A percentile compares a stretch with the other conserved stretches of the same genome.
Evolutionary conservation across 2,329 filamentous ascomycete species (phyloP).

Genomic region (Talaromyces sp.): DNA sequence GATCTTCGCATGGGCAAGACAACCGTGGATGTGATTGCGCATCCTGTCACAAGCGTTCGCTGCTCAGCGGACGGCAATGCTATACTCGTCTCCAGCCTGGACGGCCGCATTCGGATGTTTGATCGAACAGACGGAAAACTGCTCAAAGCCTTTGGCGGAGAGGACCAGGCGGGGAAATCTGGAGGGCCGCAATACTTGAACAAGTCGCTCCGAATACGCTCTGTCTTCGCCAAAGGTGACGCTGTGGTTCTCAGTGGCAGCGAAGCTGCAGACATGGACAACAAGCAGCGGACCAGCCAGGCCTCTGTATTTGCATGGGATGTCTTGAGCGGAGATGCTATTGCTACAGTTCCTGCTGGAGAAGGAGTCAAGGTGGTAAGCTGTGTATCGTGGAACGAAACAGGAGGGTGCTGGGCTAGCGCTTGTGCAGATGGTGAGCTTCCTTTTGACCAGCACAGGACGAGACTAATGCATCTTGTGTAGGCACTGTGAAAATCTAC

Average conservation of each 20-base stretch:
- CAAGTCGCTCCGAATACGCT: slow-evolving; percentile 67
- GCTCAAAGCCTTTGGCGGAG: slow-evolving; percentile 64
- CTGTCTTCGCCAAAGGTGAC: slow-evolving; percentile 69
- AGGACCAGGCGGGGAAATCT: slow-evolving; percentile 34
- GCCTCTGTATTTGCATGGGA: slow-evolving; percentile 65
- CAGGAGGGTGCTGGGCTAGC: slow-evolving; percentile 33
- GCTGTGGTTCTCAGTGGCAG: slow-evolving; percentile 75
- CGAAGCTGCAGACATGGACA: slow-evolving; percentile 47
- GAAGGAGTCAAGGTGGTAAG: slow-evolving; percentile 39
- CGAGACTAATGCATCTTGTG: slow-evolving; percentile 4
- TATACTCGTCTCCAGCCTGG: slow-evolving; percentile 68
- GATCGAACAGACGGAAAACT: slow-evolving; percentile 70
- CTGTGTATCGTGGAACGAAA: slow-evolving; percentile 43
- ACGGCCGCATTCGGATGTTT: slow-evolving; percentile 73
- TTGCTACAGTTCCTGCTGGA: slow-evolving; percentile 52
- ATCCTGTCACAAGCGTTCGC: slow-evolving; percentile 68
- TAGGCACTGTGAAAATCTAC: slow-evolving; percentile 22
- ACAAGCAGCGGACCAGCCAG: slow-evolving; percentile 16
- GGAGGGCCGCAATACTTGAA: slow-evolving; percentile 48
- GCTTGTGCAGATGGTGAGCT: slow-evolving; percentile 38
- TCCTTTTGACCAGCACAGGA: background rate
- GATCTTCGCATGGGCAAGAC: slow-evolving; percentile 72
- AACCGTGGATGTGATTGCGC: slow-evolving; percentile 62
- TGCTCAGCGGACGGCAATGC: slow-evolving; percentile 69
- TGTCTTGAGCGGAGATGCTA: slow-evolving; percentile 65